Base-by-base conservation (phyloP, 2,329 filamentous ascomycete species). In the Alternaria brassicae region DNA sequence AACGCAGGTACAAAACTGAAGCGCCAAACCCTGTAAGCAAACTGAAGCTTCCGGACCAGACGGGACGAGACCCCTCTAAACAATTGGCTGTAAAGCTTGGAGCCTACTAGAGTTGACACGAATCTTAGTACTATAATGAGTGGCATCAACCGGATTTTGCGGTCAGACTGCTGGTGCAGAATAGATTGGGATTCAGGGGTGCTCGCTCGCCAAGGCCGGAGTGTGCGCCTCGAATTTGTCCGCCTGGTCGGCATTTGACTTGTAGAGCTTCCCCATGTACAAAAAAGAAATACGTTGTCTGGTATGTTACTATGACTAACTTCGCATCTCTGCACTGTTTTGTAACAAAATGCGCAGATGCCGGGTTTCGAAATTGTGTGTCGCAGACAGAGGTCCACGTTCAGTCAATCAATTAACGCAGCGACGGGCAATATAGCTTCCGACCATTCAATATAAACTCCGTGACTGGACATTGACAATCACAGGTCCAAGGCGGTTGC, bases 11-110 rank as follows among this genome's bases (percentile, higher is more conserved):
- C 39, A 44, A 40, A 32, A 30, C 47, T 28, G 17, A 36, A 60
- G 48, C 28, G 53, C 47, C 62, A 41, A 47, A 61, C 36, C 27
- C 59, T 47, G 57, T 45, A 41, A 32, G 19, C 27, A 47, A 50
- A 30, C 60, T 60, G 58, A 69, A 64, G 54, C 59, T 69, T 66
- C 60, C 74, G 74, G 74, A 69, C 65, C 57, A 69, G 63, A 68
- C 74, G 74, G 74, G 74, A 75, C 70, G 74, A 63, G 64, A 63
- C 72, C 63, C 74, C 73, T 60, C 49, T 53, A 60, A 58, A 51
- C 48, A 52, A 63, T 50, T 50, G 68, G 63, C 63, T 66, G 61
- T 58, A 59, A 37, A 53, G 49, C 41, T 60, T 60, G 59, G 69
- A 60, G 67, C 63, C 70, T 63, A 67, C 53, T 53, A 47, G 54